These are phyloP conservation scores for Erythrobasidium yunnanense DNA, from an alignment of 768 basidiomycete genomes.

Conservation along the genomic window DNA sequence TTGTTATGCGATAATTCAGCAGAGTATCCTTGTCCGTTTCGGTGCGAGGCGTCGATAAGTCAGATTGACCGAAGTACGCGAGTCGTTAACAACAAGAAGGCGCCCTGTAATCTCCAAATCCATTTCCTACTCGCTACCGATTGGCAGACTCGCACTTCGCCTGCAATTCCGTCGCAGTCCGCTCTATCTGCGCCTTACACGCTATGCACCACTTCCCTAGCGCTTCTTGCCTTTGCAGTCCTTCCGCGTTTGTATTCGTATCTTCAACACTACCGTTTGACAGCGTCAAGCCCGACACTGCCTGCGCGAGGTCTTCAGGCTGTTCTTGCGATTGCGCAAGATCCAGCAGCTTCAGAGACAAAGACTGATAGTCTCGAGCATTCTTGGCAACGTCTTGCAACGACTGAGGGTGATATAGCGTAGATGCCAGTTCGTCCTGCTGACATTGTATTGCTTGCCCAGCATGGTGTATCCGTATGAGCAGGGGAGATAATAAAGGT, in stretches of 20 bases:
- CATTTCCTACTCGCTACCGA: neutral
- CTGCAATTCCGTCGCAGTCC: neutral
- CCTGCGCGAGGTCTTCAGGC: neutral
- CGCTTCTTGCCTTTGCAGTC: neutral
- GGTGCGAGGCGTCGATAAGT: no score
- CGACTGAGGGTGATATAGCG: neutral
- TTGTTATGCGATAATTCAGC: no score
- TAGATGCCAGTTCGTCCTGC: conserved; percentile 9
- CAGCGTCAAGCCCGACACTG: neutral
- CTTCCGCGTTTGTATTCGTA: neutral
- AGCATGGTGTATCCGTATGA: neutral
- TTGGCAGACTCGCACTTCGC: neutral
- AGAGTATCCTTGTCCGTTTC: no score
- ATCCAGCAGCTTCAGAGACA: no score
- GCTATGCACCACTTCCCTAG: neutral
- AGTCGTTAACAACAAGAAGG: no score
- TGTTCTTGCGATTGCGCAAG: no score
- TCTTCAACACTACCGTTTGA: neutral
- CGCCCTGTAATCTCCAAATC: no score
- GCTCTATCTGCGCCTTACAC: neutral
- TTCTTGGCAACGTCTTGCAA: neutral
- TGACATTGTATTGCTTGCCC: neutral
- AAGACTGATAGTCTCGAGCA: neutral
- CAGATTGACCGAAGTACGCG: no score
- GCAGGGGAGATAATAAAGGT: neutral